Conservation (phyloP, 805 yeast genomes). For the Cyberlindnera misumaiensis region DNA sequence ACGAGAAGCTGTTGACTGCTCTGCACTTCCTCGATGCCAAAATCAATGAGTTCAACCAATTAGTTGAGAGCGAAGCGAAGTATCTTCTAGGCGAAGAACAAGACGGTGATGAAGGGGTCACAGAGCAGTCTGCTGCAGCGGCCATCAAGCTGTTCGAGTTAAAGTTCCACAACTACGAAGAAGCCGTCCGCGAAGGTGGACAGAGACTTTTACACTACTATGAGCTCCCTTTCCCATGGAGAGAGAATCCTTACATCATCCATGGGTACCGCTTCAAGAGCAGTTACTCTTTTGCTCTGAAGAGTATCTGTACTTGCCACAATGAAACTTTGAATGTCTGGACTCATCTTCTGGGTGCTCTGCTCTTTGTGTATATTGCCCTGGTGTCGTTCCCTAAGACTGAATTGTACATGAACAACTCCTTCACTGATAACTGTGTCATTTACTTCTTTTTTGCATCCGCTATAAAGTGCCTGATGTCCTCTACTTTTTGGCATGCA, state of each 20-base stretch:
- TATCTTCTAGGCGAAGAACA: constrained; percentile 11
- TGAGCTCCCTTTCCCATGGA: constrained; percentile 88
- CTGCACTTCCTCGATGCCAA: constrained; percentile 34
- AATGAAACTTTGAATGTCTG: constrained; percentile 92
- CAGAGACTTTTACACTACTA: constrained; percentile 61
- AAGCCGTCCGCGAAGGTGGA: constrained; percentile 37
- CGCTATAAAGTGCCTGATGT: constrained; percentile 66
- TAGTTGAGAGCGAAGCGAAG: constrained; percentile 23
- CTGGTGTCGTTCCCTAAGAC: constrained; percentile 60
- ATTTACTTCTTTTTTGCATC: constrained; percentile 63
- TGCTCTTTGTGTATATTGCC: constrained; percentile 49
- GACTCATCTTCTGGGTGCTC: constrained; percentile 77
- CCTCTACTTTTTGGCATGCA: constrained; percentile 89
- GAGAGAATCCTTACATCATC: constrained; percentile 81
- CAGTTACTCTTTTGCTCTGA: constrained; percentile 50
- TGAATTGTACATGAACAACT: constrained; percentile 36
- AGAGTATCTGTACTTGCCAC: constrained; percentile 58
- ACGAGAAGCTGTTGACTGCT: constrained; percentile 29
- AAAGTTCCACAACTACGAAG: constrained; percentile 39
- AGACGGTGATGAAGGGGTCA: constrained; percentile 6
- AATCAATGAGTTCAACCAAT: constrained; percentile 31
- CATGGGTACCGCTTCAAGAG: constrained; percentile 80
- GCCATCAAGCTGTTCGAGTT: constrained; percentile 24
- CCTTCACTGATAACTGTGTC: constrained; percentile 39
- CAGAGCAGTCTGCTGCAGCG: constrained; percentile 11